Percentiles rank a stretch among this genome's conserved stretches.
These are phyloP conservation scores for Clitocybe nebularis DNA, from an alignment of 1,284 basidiomycete species.

Conservation along the genomic window DNA sequence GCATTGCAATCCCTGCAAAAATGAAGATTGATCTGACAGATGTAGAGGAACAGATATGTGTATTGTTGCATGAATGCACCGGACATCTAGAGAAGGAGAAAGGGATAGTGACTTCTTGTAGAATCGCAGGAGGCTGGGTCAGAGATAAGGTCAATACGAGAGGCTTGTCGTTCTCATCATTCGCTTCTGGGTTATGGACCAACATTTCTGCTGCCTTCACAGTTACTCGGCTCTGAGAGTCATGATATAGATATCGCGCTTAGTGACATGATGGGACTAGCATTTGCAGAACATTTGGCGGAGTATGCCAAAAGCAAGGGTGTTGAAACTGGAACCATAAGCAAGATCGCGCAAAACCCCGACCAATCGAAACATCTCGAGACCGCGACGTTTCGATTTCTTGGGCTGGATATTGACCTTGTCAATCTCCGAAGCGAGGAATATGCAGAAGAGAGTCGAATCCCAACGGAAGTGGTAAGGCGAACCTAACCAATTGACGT, in stretches of 20 bases:
- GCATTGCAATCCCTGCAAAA: constrained; percentile 21
- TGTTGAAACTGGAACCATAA: constrained; percentile 57
- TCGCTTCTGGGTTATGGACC: constrained; percentile 1
- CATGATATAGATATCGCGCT: constrained; percentile 96
- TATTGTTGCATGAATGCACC: constrained; percentile 67
- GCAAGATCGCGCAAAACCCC: constrained; percentile 91
- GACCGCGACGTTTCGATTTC: constrained; percentile 86
- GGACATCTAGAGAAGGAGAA: constrained; percentile 47
- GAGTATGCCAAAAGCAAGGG: constrained; percentile 57
- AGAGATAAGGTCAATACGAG: constrained; percentile 79
- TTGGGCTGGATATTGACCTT: constrained; percentile 88
- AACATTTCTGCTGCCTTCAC: constrained; percentile 15
- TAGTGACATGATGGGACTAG: constrained; percentile 83
- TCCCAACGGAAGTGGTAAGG: constrained; percentile 83
- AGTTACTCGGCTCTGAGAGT: constrained; percentile 83
- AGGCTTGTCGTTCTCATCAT: constrained; percentile 7
- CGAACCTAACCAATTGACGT: not conserved
- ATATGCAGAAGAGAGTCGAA: constrained; percentile 84
- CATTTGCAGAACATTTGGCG: constrained; percentile 84
- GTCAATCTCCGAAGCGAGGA: constrained; percentile 94
- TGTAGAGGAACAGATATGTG: constrained; percentile 55
- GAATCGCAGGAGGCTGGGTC: constrained; percentile 96
- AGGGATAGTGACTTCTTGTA: constrained; percentile 61
- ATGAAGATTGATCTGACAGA: constrained; percentile 49
- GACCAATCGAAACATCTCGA: constrained; percentile 98